phyloP scores from a whole-genome alignment of 495 filamentous ascomycete genomes.

The Aspergillus incahuasiensis region DNA sequence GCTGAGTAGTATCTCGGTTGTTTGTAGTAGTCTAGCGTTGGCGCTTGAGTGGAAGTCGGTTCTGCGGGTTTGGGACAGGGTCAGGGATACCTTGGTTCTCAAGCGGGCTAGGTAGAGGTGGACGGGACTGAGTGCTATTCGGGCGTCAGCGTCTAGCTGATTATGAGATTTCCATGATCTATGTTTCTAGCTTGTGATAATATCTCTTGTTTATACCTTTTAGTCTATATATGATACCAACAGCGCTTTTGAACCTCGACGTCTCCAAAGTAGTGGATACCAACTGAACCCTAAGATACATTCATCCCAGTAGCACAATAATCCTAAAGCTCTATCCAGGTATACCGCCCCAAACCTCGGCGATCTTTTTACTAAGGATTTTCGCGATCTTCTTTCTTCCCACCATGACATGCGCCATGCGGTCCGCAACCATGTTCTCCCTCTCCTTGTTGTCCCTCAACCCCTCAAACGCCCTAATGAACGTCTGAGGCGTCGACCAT shows the following conservation, averaged over 20 bases:
- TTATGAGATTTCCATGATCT: not conserved
- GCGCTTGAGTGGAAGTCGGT: slow-evolving; percentile 37
- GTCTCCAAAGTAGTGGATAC: no score
- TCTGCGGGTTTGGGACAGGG: slow-evolving; percentile 18
- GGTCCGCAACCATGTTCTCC: slow-evolving; percentile 47
- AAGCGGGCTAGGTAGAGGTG: no score
- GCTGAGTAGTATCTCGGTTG: slow-evolving; percentile 75
- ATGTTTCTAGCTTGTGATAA: not conserved
- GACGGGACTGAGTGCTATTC: no score
- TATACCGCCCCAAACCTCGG: slow-evolving; percentile 63
- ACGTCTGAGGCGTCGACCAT: slow-evolving; percentile 68
- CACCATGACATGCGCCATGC: slow-evolving; percentile 48
- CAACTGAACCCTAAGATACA: no score
- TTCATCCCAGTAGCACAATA: no score
- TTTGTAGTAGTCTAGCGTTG: slow-evolving; percentile 66
- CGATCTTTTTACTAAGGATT: slow-evolving; percentile 61
- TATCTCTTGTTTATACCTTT: not conserved
- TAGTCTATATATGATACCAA: not conserved
- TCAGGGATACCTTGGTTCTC: not conserved
- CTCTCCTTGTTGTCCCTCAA: slow-evolving; percentile 42
- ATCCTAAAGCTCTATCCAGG: slow-evolving; percentile 8
- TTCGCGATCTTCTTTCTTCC: slow-evolving; percentile 65
- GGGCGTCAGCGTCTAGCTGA: no score
- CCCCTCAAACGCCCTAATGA: slow-evolving; percentile 62
- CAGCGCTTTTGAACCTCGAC: no score